phyloP scores from a whole-genome alignment of 495 filamentous ascomycete genomes.

The Chaetomium cochliodes region DNA sequence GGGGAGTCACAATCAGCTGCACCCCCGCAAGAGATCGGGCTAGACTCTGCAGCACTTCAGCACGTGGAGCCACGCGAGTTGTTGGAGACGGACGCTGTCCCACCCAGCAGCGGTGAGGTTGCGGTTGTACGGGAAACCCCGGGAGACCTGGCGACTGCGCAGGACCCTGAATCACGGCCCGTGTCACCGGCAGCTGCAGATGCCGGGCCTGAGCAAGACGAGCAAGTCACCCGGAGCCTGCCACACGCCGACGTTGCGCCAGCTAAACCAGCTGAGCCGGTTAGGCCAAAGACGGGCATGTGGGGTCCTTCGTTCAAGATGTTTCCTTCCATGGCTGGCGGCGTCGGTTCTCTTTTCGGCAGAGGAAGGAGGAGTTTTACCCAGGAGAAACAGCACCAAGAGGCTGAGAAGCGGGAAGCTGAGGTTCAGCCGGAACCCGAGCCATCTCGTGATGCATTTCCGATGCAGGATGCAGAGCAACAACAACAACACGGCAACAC shows the following conservation, averaged over 20 bases:
- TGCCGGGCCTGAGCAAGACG: constrained; percentile 4
- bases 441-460: constrained; percentile 19
- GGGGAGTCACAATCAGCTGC: constrained; percentile 11
- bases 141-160: neutral
- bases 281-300: constrained; percentile 24
- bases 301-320: constrained; percentile 23
- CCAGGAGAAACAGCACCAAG: constrained; percentile 6
- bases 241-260: constrained; percentile 5
- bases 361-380: constrained; percentile 19
- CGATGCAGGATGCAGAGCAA: constrained; percentile 19
- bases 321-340: constrained; percentile 25
- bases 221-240: neutral
- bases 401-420: constrained; percentile 1
- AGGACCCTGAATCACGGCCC: constrained; percentile 9
- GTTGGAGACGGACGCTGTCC: constrained; percentile 7
- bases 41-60: constrained; percentile 12
- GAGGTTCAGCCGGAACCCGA: neutral
- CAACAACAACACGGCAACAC: constrained; percentile 20
- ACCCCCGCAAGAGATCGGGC: constrained; percentile 15
- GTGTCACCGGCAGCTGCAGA: constrained; percentile 9
- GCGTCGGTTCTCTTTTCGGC: constrained; percentile 29
- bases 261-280: constrained; percentile 4
- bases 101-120: constrained; percentile 26
- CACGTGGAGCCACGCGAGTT: constrained; percentile 26
- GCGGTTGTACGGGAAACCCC: constrained; percentile 4